Conservation (phyloP, 148 eudicot species). For the Limonium bicolor region DNA sequence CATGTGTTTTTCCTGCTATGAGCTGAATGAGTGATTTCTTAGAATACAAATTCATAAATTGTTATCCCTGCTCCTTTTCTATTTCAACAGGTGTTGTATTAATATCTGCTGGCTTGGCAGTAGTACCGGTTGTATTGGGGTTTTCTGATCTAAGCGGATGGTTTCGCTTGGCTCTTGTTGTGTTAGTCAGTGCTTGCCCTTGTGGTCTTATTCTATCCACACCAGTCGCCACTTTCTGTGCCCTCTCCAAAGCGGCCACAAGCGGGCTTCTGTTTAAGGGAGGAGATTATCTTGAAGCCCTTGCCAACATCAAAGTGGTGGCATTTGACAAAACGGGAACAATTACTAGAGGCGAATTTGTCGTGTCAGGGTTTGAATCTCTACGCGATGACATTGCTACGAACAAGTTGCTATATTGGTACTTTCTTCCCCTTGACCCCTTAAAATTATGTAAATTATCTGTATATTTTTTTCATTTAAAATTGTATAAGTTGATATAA, state of each 20-base stretch:
- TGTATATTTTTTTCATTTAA: too few relatives aligned
- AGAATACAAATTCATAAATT: background rate
- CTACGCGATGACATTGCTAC: constrained; percentile 26
- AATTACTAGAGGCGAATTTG: constrained; percentile 68
- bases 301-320: constrained; percentile 45
- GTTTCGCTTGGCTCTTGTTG: constrained; percentile 62
- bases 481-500: too few relatives aligned
- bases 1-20: background rate
- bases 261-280: constrained; percentile 72
- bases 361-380: constrained; percentile 26
- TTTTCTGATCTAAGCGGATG: constrained; percentile 30
- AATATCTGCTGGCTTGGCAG: constrained; percentile 46
- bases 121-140: constrained; percentile 35
- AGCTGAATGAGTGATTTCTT: too few relatives aligned
- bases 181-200: constrained; percentile 79
- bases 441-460: background rate
- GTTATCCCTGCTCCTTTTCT: background rate
- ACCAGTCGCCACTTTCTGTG: constrained; percentile 80
- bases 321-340: constrained; percentile 92
- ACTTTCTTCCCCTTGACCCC: background rate
- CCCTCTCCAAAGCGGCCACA: constrained; percentile 77
- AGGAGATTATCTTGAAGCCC: constrained; percentile 62
- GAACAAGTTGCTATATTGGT: constrained; percentile 50
- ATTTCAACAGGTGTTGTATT: constrained; percentile 43
- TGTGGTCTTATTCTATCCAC: constrained; percentile 85